Percentiles rank a stretch among this genome's conserved stretches.
These are phyloP conservation scores for Fraxinus quadrangulata DNA, from an alignment of 257 asterid species.

Conservation along the genomic window DNA sequence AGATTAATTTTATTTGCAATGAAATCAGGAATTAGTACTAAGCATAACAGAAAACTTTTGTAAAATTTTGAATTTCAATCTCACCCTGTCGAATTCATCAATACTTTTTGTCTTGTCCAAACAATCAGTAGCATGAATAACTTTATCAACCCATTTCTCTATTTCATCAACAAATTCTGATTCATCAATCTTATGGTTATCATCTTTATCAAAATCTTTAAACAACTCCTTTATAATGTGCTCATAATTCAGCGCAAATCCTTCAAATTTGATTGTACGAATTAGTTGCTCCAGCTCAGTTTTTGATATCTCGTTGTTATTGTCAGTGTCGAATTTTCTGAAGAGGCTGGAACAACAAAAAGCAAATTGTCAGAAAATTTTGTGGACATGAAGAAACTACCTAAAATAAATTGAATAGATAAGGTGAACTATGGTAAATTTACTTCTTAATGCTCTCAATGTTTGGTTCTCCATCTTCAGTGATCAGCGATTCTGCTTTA, in stretches of 20 bases:
- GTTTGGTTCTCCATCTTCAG: neutral
- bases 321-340: constrained; percentile 34
- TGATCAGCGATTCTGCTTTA: neutral
- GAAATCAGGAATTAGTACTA: too few relatives aligned
- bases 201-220: constrained; percentile 41
- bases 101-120: constrained; percentile 28
- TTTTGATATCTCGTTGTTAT: constrained; percentile 32
- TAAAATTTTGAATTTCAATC: neutral
- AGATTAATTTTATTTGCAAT: neutral
- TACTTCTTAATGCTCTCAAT: neutral
- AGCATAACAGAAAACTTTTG: neutral
- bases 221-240: constrained; percentile 39
- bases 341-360: constrained; percentile 45
- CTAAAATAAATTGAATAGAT: neutral
- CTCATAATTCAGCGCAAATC: constrained; percentile 32
- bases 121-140: constrained; percentile 32
- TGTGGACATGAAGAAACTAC: neutral
- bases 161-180: constrained; percentile 46
- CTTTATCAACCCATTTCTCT: constrained; percentile 39
- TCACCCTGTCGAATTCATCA: constrained; percentile 46
- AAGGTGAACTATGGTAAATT: neutral
- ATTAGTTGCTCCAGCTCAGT: constrained; percentile 43
- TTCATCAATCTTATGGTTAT: constrained; percentile 35
- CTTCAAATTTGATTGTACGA: constrained; percentile 42
- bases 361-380: neutral